Evolutionary conservation across 495 filamentous ascomycete species (phyloP), one percentile per base, ranked within the genome.

Genomic region (Tetracladium setigerum): DNA sequence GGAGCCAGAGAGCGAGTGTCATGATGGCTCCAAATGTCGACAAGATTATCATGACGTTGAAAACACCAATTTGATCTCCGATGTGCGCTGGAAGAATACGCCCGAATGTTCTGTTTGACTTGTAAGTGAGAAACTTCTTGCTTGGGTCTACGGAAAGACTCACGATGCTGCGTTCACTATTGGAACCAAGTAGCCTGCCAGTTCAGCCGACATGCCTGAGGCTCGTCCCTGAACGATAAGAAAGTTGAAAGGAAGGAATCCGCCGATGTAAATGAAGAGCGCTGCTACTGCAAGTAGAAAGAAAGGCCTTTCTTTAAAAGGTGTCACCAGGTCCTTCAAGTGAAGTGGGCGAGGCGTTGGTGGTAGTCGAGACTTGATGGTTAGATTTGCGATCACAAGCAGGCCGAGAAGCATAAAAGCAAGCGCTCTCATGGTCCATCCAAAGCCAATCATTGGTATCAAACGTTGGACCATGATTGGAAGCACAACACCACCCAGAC

Each of bases 201-300:
- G 57, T 1, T 57, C 39, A 1, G 52, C 16, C 14, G 70, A 68
- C 77, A 89, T 83, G 22, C 81, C 83, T 38, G 72, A 60, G 36
- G 63, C 45, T 46, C 65, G 44, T 0, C 75, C 83, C 41, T 67
- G 62, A 8, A 78, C 65, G 19, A 78, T 74, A 34, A 90, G 67
- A 57, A 76, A 89, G 56, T 78, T 83, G 65, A 85, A 78, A 0
- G 84, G 84, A 13, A 87, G 53, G 60, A 84, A 86, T 60, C 83
- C 72, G 35, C 82, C 84, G 59, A 75, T 75, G 62, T 79, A 83
- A 65, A 83, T 78, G 11, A 82, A 67, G 58, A 84, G 82, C 9
- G 56, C 50, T 2, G 61, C 79, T 5, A 69, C 4, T 13, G 73
- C 66, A 0, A 74, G 60, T 0, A 82, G 57, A 0, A 63, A 39